Evolutionary conservation across 73 alveolate genomes (phyloP).

Genomic region (Effrenium voratum): DNA sequence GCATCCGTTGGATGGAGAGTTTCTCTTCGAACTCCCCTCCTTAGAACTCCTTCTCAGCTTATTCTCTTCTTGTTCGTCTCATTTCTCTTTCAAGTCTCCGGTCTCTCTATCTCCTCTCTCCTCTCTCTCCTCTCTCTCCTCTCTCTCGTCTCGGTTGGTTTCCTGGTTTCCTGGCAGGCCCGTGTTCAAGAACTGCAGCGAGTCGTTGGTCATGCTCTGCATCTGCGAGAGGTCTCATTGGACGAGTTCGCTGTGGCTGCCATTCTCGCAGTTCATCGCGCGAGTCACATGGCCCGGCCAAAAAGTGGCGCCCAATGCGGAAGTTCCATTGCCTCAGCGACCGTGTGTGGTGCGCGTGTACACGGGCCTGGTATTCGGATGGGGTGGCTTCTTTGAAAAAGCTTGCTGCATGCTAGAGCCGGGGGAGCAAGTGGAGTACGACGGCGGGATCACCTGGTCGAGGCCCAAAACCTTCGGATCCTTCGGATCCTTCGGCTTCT

Average conservation of each 20-base stretch:
- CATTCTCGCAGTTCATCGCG: conserved; percentile 51
- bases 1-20: too few species aligned
- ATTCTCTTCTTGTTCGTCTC: too few species aligned
- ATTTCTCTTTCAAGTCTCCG: too few species aligned
- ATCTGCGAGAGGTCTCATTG: neutral
- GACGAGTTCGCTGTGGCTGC: conserved; percentile 54
- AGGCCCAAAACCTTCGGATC: neutral
- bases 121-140: too few species aligned
- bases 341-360: conserved; percentile 51
- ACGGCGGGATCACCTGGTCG: conserved; percentile 59
- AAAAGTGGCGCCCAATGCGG: neutral
- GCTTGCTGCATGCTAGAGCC: conserved; percentile 43
- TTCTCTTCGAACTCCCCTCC: too few species aligned
- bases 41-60: too few species aligned
- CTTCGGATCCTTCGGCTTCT: neutral
- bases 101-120: too few species aligned
- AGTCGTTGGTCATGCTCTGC: conserved; percentile 19
- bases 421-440: conserved; percentile 50
- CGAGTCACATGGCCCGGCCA: conserved; percentile 15
- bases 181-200: conserved; percentile 11
- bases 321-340: neutral
- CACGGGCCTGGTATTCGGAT: conserved; percentile 23
- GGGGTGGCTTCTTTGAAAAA: conserved; percentile 35
- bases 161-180: too few species aligned
- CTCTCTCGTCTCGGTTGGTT: too few species aligned